Evolutionary conservation across 1,284 basidiomycete genomes (phyloP).

Genomic region (Cerrena zonata): DNA sequence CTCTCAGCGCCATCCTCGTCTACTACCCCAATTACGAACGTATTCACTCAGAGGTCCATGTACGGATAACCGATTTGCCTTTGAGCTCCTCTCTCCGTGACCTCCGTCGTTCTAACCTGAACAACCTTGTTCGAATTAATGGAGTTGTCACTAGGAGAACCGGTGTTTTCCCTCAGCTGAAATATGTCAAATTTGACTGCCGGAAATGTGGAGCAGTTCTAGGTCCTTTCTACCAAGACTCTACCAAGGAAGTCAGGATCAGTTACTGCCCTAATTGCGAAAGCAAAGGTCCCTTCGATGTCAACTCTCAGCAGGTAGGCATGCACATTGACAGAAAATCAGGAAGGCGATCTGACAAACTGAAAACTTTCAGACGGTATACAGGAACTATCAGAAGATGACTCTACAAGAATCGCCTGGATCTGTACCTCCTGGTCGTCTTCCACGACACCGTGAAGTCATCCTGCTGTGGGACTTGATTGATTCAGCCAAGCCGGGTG

Average conservation of each 20-base stretch:
- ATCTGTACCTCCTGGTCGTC: conserved; percentile 91
- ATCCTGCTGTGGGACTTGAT: conserved; percentile 97
- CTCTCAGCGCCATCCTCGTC: conserved; percentile 87
- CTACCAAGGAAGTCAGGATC: conserved; percentile 88
- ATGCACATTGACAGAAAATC: no score
- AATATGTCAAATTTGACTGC: conserved; percentile 99
- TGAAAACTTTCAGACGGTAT: conserved; percentile 88
- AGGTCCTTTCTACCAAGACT: conserved; percentile 97
- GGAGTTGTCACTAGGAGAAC: conserved; percentile 96
- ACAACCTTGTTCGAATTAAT: conserved; percentile 90
- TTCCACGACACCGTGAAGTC: conserved; percentile 94
- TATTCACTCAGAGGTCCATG: conserved; percentile 97
- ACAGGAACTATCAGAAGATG: conserved; percentile 99
- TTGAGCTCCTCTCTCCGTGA: conserved; percentile 86
- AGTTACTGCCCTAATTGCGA: conserved; percentile 93
- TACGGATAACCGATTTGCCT: conserved; percentile 92
- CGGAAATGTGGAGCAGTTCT: conserved; percentile 85
- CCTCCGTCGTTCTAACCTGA: conserved; percentile 86
- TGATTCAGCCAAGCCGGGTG: conserved; percentile 94
- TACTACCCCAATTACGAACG: conserved; percentile 96
- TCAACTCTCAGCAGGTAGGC: conserved; percentile 90
- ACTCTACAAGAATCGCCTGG: conserved; percentile 98
- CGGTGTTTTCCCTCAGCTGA: conserved; percentile 97
- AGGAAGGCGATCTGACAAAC: neutral
- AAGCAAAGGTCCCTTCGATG: conserved; percentile 88